Percentiles rank a stretch among this genome's conserved stretches.
phyloP scores from a whole-genome alignment of 2,329 filamentous ascomycete genomes.

The Rhinocladiella mackenziei region DNA sequence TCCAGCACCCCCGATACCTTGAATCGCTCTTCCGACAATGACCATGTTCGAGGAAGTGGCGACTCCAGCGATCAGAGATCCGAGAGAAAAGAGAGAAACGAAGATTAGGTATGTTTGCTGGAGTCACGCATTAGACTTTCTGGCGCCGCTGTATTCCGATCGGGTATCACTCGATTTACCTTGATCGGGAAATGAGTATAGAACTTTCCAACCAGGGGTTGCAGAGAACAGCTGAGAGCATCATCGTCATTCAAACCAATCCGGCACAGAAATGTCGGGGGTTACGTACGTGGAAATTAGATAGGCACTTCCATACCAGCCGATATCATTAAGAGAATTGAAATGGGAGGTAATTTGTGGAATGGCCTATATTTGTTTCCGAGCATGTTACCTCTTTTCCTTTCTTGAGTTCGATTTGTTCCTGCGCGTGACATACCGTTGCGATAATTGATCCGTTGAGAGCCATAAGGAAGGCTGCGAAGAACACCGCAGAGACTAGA shows the following conservation, averaged over 20 bases:
- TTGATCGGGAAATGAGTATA: constrained; percentile 45
- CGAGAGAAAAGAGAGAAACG: constrained; percentile 34
- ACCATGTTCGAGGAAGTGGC: constrained; percentile 32
- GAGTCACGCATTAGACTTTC: background rate
- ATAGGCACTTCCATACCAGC: constrained; percentile 37
- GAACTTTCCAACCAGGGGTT: constrained; percentile 45
- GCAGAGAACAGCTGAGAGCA: constrained; percentile 41
- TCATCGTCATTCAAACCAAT: too few species aligned
- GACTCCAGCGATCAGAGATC: constrained; percentile 32
- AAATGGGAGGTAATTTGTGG: constrained; percentile 37
- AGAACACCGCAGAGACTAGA: constrained; percentile 39
- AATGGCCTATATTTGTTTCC: constrained; percentile 30
- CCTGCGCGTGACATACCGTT: constrained; percentile 37
- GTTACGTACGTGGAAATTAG: constrained; percentile 29
- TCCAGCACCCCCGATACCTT: constrained; percentile 35
- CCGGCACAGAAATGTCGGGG: too few species aligned
- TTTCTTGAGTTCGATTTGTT: constrained; percentile 2
- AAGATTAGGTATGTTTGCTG: constrained; percentile 32
- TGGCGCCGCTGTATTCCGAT: background rate
- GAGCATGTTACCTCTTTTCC: constrained; percentile 32
- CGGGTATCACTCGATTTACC: background rate
- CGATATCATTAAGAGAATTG: constrained; percentile 35
- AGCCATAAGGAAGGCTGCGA: constrained; percentile 48
- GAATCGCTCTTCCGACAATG: constrained; percentile 36
- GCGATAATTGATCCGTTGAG: constrained; percentile 53